Conservation (phyloP, 2,329 filamentous ascomycete species). For the Juglanconis sp. region DNA sequence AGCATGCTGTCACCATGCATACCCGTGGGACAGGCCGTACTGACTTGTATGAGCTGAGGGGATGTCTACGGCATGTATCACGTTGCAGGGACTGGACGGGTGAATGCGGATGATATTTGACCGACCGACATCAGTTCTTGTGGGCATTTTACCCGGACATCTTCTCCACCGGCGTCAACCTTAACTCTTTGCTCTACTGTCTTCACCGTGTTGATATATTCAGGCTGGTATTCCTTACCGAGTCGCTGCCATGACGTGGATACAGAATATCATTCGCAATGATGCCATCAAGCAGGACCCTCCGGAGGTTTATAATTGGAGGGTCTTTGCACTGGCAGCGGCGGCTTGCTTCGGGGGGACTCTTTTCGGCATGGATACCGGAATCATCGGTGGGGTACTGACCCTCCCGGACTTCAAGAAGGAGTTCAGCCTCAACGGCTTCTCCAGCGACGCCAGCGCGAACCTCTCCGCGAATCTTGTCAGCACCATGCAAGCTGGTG, state of each 20-base stretch:
- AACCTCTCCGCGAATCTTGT: constrained; percentile 63
- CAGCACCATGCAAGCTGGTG: constrained; percentile 48
- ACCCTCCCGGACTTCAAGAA: constrained; percentile 11
- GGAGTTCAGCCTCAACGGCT: constrained; percentile 48
- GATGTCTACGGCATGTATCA: neutral
- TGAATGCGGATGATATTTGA: neutral
- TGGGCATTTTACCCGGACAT: neutral
- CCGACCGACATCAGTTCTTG: neutral
- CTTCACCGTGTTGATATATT: neutral
- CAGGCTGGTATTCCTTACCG: no score
- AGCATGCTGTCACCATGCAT: neutral
- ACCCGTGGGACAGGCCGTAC: neutral
- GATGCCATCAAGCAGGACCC: constrained; percentile 66
- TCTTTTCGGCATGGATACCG: constrained; percentile 20
- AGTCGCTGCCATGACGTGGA: constrained; percentile 21
- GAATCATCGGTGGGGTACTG: constrained; percentile 18
- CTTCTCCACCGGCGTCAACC: neutral
- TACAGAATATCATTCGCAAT: constrained; percentile 47
- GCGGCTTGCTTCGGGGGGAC: constrained; percentile 39
- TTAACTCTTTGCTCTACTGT: neutral
- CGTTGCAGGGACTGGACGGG: neutral
- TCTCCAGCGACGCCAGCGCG: constrained; percentile 40
- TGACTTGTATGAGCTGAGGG: neutral
- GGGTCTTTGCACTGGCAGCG: constrained; percentile 61
- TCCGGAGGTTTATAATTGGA: constrained; percentile 67